Evolutionary conservation across 1,284 basidiomycete species (phyloP).

Genomic region (Fomitopsis schrenkii): DNA sequence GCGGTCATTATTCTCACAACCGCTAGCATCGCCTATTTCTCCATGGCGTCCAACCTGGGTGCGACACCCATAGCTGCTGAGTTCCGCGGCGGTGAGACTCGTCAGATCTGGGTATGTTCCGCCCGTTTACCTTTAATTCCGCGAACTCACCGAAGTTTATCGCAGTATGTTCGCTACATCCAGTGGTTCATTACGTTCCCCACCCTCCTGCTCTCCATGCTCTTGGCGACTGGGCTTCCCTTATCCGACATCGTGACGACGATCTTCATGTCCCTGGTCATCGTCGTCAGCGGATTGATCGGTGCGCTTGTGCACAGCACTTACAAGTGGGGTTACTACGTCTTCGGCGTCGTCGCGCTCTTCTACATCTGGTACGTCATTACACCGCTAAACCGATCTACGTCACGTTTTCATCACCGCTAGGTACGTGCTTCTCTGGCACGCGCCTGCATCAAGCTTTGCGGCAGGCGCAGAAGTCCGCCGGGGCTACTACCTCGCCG

Average conservation of each 20-base stretch:
- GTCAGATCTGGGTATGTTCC: conserved; percentile 40
- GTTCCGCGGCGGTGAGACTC: conserved; percentile 29
- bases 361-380: conserved; percentile 42
- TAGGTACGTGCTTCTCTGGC: conserved; percentile 27
- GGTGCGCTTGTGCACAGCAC: conserved; percentile 43
- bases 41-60: conserved; percentile 60
- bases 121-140: neutral
- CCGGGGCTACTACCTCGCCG: conserved; percentile 34
- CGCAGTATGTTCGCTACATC: conserved; percentile 47
- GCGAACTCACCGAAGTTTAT: neutral
- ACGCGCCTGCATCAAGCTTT: conserved; percentile 29
- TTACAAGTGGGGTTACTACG: conserved; percentile 48
- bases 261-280: conserved; percentile 47
- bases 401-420: neutral
- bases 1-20: conserved; percentile 43
- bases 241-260: conserved; percentile 48
- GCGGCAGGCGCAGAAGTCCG: conserved; percentile 32
- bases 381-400: conserved; percentile 14
- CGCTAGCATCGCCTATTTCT: conserved; percentile 42
- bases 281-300: conserved; percentile 47
- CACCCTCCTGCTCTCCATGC: conserved; percentile 41
- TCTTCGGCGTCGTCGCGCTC: conserved; percentile 40
- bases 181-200: conserved; percentile 58
- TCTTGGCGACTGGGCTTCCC: conserved; percentile 48
- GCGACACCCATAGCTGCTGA: conserved; percentile 44